Conservation (phyloP, 768 basidiomycete genomes). For the Punctularia strigosozonata region DNA sequence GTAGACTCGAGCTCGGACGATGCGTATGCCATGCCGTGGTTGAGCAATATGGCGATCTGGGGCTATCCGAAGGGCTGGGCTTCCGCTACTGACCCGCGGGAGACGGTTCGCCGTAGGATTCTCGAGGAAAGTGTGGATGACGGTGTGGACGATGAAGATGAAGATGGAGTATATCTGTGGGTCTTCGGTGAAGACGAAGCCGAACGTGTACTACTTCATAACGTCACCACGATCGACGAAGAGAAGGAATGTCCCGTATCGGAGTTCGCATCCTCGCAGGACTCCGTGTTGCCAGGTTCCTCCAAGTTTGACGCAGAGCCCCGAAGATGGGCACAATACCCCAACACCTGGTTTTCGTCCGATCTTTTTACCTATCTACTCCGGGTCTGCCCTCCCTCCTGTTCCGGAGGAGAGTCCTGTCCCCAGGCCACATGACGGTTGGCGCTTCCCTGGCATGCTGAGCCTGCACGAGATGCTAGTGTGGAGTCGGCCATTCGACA, state of each 20-base stretch:
- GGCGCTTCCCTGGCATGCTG: slow-evolving; percentile 1
- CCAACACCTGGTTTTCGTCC: slow-evolving; percentile 46
- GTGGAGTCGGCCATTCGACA: neutral
- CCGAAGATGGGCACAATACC: slow-evolving; percentile 54
- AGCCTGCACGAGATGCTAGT: neutral
- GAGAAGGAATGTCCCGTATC: slow-evolving; percentile 2
- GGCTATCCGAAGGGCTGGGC: slow-evolving; percentile 75
- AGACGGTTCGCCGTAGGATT: slow-evolving; percentile 36
- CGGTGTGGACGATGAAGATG: slow-evolving; percentile 8
- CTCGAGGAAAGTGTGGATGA: slow-evolving; percentile 21
- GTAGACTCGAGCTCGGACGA: slow-evolving; percentile 23
- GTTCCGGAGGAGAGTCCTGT: neutral
- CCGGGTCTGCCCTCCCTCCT: slow-evolving; percentile 25
- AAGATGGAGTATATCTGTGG: slow-evolving; percentile 15
- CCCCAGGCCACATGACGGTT: neutral
- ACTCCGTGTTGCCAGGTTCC: neutral
- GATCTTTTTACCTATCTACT: slow-evolving; percentile 42
- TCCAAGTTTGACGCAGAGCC: slow-evolving; percentile 1
- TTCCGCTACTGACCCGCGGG: slow-evolving; percentile 37
- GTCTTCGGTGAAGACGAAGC: slow-evolving; percentile 27
- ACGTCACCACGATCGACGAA: slow-evolving; percentile 6
- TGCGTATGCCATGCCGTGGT: slow-evolving; percentile 31
- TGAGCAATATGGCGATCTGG: slow-evolving; percentile 55
- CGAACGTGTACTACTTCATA: slow-evolving; percentile 22
- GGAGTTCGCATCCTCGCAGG: neutral